Evolutionary conservation across 192 early-diverging fungal species (phyloP), one percentile per base, ranked within the genome.

Genomic region (Umbelopsis ramanniana): DNA sequence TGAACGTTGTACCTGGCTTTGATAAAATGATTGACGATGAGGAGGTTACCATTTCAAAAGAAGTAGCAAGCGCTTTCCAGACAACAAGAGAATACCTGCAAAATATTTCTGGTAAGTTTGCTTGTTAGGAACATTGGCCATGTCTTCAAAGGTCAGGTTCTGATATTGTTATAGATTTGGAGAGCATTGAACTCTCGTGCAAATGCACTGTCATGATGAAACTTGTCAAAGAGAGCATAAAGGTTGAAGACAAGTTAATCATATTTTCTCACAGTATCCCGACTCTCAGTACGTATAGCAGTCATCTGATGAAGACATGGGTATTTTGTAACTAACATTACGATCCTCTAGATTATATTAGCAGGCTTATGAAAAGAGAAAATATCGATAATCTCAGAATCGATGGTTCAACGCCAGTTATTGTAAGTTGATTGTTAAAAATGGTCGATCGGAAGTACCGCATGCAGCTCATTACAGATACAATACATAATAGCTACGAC

Each of bases 241-340:
- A 29, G 7, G 33, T 78, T 8, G 77, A 81, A 19, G 91, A 96
- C 38, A 94, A 93, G 21, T 84, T 92, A 23, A 79, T 95, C 12
- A 74, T 95, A 21, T 94, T 93, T 74, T 87, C 89, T 23, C 85
- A 92, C 26, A 89, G 89, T 67, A 78, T 94, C 11, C 81, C 85
- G 8, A 89, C 87, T n/a, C 73, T 95, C 19, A 83, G 89, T 91
- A 82, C 38, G 75, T 63, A 38, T 35, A 68, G 24, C 5, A 24
- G 53, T 24, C 11, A 26, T 26, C 8, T 6, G 22, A 54, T 11
- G 22, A 26, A 14, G 6, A 10, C 23, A 10, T 24, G 22, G n/a
- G 1, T 24, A 22, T 33, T 14, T 50, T 67, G 19, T 67, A 52
- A 21, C n/a, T 43, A 14, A 22, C 48, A 26, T 12, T 33, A 17